Base-by-base conservation (phyloP, 2,329 filamentous ascomycete species). In the Aspergillus fumigatiaffinis region DNA sequence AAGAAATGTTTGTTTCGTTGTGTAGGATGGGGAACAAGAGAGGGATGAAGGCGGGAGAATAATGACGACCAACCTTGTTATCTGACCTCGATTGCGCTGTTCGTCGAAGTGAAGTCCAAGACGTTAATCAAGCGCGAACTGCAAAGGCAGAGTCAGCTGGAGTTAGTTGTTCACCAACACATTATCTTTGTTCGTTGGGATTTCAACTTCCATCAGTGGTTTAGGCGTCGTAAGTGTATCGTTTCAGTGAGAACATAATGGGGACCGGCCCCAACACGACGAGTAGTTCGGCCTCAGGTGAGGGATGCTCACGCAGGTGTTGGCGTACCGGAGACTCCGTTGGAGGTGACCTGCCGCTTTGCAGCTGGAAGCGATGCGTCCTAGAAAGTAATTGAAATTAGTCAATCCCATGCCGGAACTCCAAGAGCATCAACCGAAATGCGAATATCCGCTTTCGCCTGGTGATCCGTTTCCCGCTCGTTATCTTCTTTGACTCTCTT, bases 11-110 rank as follows among this genome's bases (percentile, higher is more conserved):
- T 38, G 23, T 52, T 46, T 17, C 17, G 14, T 25, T 23, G 32
- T 20, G 48, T 44, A 21, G 42, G 35, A 49, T 49, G 49, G 23
- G 46, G 35, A 50, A 53, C 46, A 52, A 54, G 32, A 52, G 50
- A 58, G 41, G 50, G 60, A 61, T 57, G 41, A 59, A 58, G 59
- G 61, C 57, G 63, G 60, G 51, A 57, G 56, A 56, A 62, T 59
- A 64, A 61, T 7, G 32, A 57, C 62, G 67, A 75, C 72, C 68
- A 71, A 74, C 71, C 71, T 74, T 69, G 65, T 67, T 66, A 63
- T 68, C 59, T 59, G 53, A 63, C 66, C 58, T 58, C 55, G 55
- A 53, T 53, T 55, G 60, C 42, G 44, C 61, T 53, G 57, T 57
- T 64, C 63, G 56, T 57, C 56, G 54, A 50, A 52, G 32, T 17